These are phyloP conservation scores for Rhizoclosmatium globosum DNA, from an alignment of 192 early-diverging fungal species.

Conservation along the genomic window DNA sequence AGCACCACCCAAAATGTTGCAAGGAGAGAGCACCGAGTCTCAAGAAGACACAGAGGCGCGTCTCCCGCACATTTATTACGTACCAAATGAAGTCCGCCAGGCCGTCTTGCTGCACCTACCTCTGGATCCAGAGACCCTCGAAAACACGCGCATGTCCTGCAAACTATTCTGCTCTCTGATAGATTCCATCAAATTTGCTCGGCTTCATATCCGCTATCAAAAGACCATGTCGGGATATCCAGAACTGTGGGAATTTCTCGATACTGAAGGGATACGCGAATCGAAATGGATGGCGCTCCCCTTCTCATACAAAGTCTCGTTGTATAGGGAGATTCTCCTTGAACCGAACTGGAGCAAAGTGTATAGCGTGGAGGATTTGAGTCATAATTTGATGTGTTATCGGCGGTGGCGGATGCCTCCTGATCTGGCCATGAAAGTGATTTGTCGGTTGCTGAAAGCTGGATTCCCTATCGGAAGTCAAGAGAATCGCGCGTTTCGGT, in stretches of 20 bases:
- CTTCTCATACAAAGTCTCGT: not conserved
- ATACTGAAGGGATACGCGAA: not conserved
- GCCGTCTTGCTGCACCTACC: not conserved
- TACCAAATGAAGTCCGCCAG: not conserved
- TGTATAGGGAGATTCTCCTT: not conserved
- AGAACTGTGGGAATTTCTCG: not conserved
- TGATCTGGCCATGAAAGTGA: not conserved
- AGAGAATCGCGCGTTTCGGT: constrained; percentile 5
- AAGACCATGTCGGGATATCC: not conserved
- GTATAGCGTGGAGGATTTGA: not conserved
- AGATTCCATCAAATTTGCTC: not conserved
- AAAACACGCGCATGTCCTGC: too few relatives aligned
- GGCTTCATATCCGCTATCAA: not conserved
- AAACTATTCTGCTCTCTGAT: not conserved
- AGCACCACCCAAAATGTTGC: too few relatives aligned
- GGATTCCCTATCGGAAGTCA: not conserved
- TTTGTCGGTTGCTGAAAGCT: not conserved
- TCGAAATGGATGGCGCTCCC: not conserved
- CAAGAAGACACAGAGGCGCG: too few relatives aligned
- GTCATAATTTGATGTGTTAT: not conserved
- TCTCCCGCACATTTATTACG: too few relatives aligned
- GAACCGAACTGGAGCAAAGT: not conserved
- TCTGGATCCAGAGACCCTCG: not conserved
- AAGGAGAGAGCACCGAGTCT: too few relatives aligned
- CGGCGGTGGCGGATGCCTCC: not conserved